Base-by-base conservation (phyloP, 108 stramenopile species). In the Ochromonas danica region DNA sequence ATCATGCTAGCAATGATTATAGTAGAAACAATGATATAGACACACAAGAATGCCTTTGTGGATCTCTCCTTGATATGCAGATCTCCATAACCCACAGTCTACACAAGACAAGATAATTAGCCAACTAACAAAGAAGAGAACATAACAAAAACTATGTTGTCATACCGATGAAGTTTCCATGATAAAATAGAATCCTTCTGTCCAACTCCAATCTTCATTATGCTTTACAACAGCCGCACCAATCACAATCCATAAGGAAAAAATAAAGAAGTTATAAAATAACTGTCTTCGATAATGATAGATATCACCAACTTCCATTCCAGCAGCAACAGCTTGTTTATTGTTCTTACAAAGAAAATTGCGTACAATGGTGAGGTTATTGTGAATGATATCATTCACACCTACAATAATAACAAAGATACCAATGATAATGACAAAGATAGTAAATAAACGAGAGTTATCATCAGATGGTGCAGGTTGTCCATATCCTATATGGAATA, bases 21-120 rank as follows among this genome's bases (percentile, higher is more conserved):
- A 6, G 63, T 67, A 67, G 33, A 67, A 28, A 67, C 31, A 67
- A 67, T 22, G 63, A 67, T 67, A 36, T 35, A 67, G 6, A 36
- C 17, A 31, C 3, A 3, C 33, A 67, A 28, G 25, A 67, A 67
- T 36, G 6, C 10, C 30, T 10, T 31, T 10, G 63, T 35, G 33
- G 63, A 67, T 67, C 25, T 22, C 17, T 67, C 6, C 31, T 35
- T 36, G 31, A 67, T 28, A 28, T 35, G 14, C 6, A 67, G 10
- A 67, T 67, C 63, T 35, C 63, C 63, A 36, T 67, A 67, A 14
- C 63, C 63, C 3, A 67, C 35, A 3, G 63, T 67, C 63, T 67
- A 22, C 51, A 33, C 25, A 67, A 67, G 6, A 67, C 63, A 67
- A 67, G 25, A 31, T 10, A 28, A 3, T 10, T 25, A 67, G 25